Base-by-base conservation (phyloP, 306 rosid species). In the Malus orientalis region DNA sequence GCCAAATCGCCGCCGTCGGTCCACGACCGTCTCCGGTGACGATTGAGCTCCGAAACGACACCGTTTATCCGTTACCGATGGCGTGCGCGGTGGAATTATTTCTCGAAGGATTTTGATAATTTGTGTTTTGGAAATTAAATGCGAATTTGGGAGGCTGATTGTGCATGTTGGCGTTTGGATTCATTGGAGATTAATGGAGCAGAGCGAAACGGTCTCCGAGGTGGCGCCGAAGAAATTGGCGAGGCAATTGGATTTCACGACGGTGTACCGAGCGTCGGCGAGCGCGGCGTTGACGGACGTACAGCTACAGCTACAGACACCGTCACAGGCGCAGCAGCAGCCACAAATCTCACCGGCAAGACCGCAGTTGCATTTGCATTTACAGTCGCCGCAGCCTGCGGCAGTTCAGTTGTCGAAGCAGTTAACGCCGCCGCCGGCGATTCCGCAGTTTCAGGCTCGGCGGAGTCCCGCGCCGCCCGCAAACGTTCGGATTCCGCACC, bases 221-320 rank as follows among this genome's bases (percentile, higher is more conserved):
- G 80, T 70, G 23, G 82, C 81, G 67, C 77, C 86, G 20, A 58
- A 80, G 72, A 90, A 85, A 84, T 80, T 81, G 76, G 90, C 76
- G 25, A 83, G 96, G 81, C 90, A 90, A 69, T 81, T 92, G 81
- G 89, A 92, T 84, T 92, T 92, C 78, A 44, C 86, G 2, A 72
- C 84, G 76, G 79, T 79, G 14, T 19, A 42, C 36, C 69, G 69
- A 60, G 66, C 68, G 66, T 60, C 70, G 44, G 68, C 71, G 38
- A 84, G 74, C 27, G 61, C 18, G 71, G 81, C 51, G 73, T 58
- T 25, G 47, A 25, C 70, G 29, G 70, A 66, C 16, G 60, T 20
- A 3, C 76, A 71, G 9, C 69, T 69, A 57, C 78, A 84, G 77
- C 49, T 54, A 15, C 80, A 57, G 67, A 74, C 77, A 29, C 83